phyloP scores from a whole-genome alignment of 2,329 filamentous ascomycete genomes.

The Pseudogymnoascus sp. region DNA sequence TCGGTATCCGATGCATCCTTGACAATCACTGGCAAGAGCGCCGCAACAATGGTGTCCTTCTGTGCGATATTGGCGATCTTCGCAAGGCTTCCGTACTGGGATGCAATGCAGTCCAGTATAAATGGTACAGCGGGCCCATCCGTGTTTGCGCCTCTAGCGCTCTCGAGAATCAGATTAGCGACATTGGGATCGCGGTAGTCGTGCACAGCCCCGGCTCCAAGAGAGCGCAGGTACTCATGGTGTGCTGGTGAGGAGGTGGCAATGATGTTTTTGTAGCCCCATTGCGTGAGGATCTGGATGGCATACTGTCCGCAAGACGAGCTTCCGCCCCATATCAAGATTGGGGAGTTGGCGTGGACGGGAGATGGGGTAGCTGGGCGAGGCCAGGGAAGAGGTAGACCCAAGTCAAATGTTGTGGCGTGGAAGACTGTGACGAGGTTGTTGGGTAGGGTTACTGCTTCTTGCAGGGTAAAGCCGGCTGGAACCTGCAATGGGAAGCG shows the following conservation, averaged over 20 bases:
- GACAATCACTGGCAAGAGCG: conserved; percentile 54
- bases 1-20: conserved; percentile 41
- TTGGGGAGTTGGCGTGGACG: conserved; percentile 25
- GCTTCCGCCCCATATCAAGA: conserved; percentile 32
- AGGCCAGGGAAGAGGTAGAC: conserved; percentile 50
- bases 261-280: conserved; percentile 44
- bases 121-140: conserved; percentile 32
- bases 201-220: conserved; percentile 27
- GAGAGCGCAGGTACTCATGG: conserved; percentile 25
- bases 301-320: conserved; percentile 29
- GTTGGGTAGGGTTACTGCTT: conserved; percentile 45
- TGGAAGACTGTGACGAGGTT: conserved; percentile 56
- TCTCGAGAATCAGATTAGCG: conserved; percentile 17
- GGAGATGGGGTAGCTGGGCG: conserved; percentile 12
- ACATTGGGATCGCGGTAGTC: conserved; percentile 27
- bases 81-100: conserved; percentile 38
- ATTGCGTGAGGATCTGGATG: conserved; percentile 41
- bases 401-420: conserved; percentile 43
- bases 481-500: conserved; percentile 31
- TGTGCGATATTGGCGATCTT: conserved; percentile 46
- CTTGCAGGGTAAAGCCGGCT: conserved; percentile 33
- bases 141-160: conserved; percentile 12
- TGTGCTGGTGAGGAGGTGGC: conserved; percentile 25
- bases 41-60: conserved; percentile 44
- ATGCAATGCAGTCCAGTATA: conserved; percentile 51